Evolutionary conservation across 176 grass and related monocot genomes (phyloP).

Genomic region (Puya raimondii): DNA sequence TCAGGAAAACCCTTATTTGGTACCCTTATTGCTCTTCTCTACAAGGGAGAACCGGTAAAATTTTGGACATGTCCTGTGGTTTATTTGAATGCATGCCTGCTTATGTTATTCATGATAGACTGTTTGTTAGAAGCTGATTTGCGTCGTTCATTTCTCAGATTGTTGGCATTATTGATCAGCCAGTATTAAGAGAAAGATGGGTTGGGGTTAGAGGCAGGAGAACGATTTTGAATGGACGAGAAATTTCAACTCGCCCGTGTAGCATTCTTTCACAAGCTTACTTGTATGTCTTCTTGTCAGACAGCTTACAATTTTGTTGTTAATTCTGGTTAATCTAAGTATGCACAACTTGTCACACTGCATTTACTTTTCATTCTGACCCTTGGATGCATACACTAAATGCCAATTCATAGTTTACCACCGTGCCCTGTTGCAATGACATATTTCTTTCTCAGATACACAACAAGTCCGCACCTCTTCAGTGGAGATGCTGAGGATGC

Average conservation of each 20-base stretch:
- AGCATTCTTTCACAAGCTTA: conserved; percentile 72
- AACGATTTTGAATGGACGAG: conserved; percentile 73
- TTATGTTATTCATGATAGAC: too few species aligned
- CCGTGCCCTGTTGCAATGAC: neutral
- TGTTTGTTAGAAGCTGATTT: too few species aligned
- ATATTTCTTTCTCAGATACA: conserved; percentile 46
- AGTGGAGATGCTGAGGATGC: conserved; percentile 63
- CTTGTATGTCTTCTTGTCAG: conserved; percentile 46
- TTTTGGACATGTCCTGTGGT: neutral
- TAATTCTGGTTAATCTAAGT: conserved; percentile 1
- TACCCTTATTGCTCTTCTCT: conserved; percentile 69
- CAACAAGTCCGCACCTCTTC: conserved; percentile 90
- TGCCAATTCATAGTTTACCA: neutral
- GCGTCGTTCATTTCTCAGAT: conserved; percentile 36
- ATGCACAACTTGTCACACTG: neutral
- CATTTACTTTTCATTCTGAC: neutral
- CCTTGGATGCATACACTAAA: neutral
- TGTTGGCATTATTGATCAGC: conserved; percentile 79
- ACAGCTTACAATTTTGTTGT: neutral
- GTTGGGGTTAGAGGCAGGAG: conserved; percentile 56
- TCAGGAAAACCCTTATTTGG: conserved; percentile 88
- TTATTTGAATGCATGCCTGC: neutral
- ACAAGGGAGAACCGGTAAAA: conserved; percentile 74
- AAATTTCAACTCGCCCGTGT: conserved; percentile 64
- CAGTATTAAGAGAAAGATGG: conserved; percentile 83